A percentile compares a stretch with the other conserved stretches of the same genome.
These are phyloP conservation scores for Ustilago esculenta DNA, from an alignment of 1,284 basidiomycete genomes.

Conservation along the genomic window DNA sequence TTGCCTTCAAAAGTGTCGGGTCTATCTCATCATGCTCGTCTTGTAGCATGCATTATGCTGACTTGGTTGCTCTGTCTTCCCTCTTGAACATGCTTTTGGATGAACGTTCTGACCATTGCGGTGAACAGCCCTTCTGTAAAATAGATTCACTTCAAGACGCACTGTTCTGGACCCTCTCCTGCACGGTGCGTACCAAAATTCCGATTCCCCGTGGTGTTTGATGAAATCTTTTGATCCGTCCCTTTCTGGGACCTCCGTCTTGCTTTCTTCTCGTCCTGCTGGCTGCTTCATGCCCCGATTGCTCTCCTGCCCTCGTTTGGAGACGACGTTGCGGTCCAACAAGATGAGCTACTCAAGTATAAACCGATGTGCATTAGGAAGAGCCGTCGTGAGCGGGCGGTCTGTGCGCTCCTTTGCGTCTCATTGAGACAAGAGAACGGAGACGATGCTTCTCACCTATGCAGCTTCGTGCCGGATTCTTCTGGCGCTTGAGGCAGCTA, in stretches of 20 bases:
- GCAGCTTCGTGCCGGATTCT: constrained; percentile 23
- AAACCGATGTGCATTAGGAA: constrained; percentile 66
- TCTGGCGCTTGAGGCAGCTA: constrained; percentile 33
- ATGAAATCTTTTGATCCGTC: constrained; percentile 26
- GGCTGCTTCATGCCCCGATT: neutral
- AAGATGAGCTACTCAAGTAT: constrained; percentile 62
- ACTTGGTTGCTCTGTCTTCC: no score
- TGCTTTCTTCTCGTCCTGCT: constrained; percentile 10
- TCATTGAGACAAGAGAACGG: constrained; percentile 36
- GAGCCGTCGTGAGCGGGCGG: constrained; percentile 67
- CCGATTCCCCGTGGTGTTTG: constrained; percentile 23
- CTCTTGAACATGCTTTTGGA: no score
- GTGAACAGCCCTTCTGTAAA: constrained; percentile 41
- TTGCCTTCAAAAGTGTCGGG: constrained; percentile 1
- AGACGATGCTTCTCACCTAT: constrained; percentile 9
- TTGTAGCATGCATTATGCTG: constrained; percentile 9
- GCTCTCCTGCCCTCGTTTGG: neutral
- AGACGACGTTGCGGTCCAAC: constrained; percentile 32
- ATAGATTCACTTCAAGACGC: constrained; percentile 49
- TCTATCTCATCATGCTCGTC: neutral
- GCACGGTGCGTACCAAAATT: constrained; percentile 53
- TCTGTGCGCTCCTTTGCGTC: constrained; percentile 54
- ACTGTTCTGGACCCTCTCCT: constrained; percentile 48
- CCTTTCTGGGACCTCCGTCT: constrained; percentile 7
- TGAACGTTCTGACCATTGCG: constrained; percentile 15